Evolutionary conservation across 768 basidiomycete species (phyloP).

Genomic region (Trametes elegans): DNA sequence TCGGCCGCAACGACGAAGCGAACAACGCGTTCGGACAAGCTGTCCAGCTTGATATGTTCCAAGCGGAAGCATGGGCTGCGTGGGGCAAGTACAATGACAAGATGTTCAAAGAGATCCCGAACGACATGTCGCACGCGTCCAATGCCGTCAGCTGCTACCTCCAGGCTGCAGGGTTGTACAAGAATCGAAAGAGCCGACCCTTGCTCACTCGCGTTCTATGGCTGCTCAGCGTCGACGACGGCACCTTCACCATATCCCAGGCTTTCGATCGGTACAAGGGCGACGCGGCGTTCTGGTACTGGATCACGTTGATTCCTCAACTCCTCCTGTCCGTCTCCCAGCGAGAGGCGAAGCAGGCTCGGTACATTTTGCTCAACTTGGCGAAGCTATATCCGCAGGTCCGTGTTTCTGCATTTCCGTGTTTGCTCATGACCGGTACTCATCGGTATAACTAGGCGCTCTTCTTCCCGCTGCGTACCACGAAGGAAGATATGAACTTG

Average conservation of each 20-base stretch:
- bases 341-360: conserved; percentile 90
- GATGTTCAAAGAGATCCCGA: conserved; percentile 85
- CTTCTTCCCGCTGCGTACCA: conserved; percentile 92
- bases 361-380: conserved; percentile 83
- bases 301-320: conserved; percentile 97
- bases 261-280: conserved; percentile 96
- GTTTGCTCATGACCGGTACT: not conserved
- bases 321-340: conserved; percentile 86
- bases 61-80: conserved; percentile 98
- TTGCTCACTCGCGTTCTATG: conserved; percentile 92
- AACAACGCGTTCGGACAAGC: conserved; percentile 92
- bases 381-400: conserved; percentile 94
- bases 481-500: conserved; percentile 63
- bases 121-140: conserved; percentile 72
- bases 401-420: conserved; percentile 30
- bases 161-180: conserved; percentile 94
- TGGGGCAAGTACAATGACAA: conserved; percentile 95
- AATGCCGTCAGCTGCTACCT: conserved; percentile 97
- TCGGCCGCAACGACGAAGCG: conserved; percentile 84
- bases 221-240: conserved; percentile 92
- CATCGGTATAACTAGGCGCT: conserved; percentile 61
- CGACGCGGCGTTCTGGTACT: conserved; percentile 96
- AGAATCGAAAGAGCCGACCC: conserved; percentile 89
- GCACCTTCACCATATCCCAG: conserved; percentile 61
- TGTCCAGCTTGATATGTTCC: conserved; percentile 91